Conservation (phyloP, 2,329 filamentous ascomycete species). For the Grosmannia penicillata region DNA sequence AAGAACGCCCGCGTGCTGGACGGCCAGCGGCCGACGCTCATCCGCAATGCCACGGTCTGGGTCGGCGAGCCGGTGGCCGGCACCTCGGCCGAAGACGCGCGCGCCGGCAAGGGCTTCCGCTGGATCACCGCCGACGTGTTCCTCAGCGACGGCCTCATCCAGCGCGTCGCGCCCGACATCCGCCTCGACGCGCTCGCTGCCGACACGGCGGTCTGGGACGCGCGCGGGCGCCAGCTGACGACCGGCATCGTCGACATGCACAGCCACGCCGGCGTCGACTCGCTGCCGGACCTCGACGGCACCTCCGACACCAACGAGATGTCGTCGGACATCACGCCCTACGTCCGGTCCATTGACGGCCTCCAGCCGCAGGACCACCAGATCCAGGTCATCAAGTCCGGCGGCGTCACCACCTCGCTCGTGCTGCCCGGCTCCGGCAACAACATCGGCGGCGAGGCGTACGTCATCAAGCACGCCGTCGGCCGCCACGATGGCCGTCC, state of each 20-base stretch:
- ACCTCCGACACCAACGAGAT: constrained; percentile 49
- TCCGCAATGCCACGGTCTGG: constrained; percentile 54
- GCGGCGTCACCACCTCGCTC: constrained; percentile 55
- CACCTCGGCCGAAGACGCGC: constrained; percentile 36
- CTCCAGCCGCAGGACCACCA: constrained; percentile 49
- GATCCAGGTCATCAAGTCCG: constrained; percentile 55
- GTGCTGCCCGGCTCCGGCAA: constrained; percentile 56
- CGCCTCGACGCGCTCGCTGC: constrained; percentile 18
- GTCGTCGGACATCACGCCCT: constrained; percentile 50
- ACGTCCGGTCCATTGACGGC: constrained; percentile 50
- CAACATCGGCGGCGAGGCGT: constrained; percentile 60
- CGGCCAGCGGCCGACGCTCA: constrained; percentile 43
- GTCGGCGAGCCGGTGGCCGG: constrained; percentile 43
- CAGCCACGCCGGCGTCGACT: constrained; percentile 46
- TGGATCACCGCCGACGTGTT: constrained; percentile 49
- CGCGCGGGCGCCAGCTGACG: constrained; percentile 45
- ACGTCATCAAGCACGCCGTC: constrained; percentile 52
- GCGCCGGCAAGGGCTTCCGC: constrained; percentile 40
- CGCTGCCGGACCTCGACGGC: constrained; percentile 38
- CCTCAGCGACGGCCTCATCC: constrained; percentile 45
- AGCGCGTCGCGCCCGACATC: constrained; percentile 32
- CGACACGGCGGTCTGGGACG: constrained; percentile 37
- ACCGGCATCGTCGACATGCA: constrained; percentile 60
- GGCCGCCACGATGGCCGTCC: constrained; percentile 42
- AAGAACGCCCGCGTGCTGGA: constrained; percentile 46